Base-by-base conservation (phyloP, 2,329 filamentous ascomycete species). In the Microdochium trichocladiopsis region DNA sequence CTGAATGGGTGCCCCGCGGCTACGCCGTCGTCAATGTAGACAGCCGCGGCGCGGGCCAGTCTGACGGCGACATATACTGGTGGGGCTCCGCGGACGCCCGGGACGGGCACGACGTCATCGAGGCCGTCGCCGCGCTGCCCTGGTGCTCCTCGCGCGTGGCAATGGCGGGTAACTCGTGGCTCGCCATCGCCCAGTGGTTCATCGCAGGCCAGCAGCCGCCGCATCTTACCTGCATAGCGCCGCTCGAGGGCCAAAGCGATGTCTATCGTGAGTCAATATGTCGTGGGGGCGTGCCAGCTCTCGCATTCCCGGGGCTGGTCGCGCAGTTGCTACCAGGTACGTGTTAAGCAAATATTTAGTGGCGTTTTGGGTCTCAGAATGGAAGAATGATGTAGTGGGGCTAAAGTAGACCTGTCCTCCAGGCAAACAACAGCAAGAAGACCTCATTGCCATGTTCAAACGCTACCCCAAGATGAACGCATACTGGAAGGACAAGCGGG, bases 21-120 rank as follows among this genome's bases (percentile, higher is more conserved):
- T 61, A 60, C 50, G 60, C 60, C 4, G 47, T 61, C 41, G 48
- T 63, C 36, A 59, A 57, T 49, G 50, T 56, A 21, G 56, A 61
- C 52, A 21, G 50, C 8, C 51, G 57, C 21, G 58, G 58, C 2
- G 50, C 53, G 14, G 47, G 50, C 4, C 47, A 58, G 23, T 53
- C 50, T 8, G 58, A 60, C 18, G 60, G 60, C 8, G 24, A 51
- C 36, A 33, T 59, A 2, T 28, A 22, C 8, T 41, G 55, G 12
- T 53, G 49, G 53, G 59, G 59, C 2, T 14, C 23, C 3, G 53
- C 53, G 28, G 58, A 61, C 21, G 60, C 47, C 4, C 24, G 55
- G 12, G 60, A 62, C 49, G 56, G 56, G 0, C 54, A 60, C 28
- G 61, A 64, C 48, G 48, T 52, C 21, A 51, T 62, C 25, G 59